phyloP scores from a whole-genome alignment of 805 yeast species.

The Metschnikowia lochheadii region DNA sequence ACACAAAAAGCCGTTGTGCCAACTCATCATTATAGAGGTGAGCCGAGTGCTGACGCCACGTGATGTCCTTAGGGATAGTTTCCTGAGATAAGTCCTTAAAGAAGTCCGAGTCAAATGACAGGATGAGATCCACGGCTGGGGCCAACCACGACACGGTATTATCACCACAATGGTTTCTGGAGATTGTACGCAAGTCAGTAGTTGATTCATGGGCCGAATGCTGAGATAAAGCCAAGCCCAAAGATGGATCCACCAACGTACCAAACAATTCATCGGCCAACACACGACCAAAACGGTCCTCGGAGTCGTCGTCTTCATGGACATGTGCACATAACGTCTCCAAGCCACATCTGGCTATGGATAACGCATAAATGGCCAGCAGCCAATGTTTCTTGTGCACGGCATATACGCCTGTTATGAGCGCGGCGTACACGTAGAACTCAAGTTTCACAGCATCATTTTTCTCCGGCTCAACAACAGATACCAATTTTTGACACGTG shows the following conservation, averaged over 20 bases:
- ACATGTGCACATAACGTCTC: constrained; percentile 40
- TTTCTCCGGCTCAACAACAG: constrained; percentile 36
- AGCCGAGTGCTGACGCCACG: constrained; percentile 59
- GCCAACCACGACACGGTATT: constrained; percentile 28
- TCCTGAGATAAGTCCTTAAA: constrained; percentile 28
- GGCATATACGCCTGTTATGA: constrained; percentile 50
- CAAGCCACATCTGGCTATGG: constrained; percentile 60
- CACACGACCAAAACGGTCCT: constrained; percentile 25
- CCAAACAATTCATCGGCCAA: constrained; percentile 55
- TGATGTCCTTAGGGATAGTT: constrained; percentile 29
- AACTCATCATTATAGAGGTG: constrained; percentile 65
- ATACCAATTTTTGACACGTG: constrained; percentile 41
- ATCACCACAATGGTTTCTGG: constrained; percentile 42
- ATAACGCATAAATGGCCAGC: constrained; percentile 46
- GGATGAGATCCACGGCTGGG: constrained; percentile 39
- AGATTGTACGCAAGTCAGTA: constrained; percentile 47
- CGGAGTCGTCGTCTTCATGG: not conserved
- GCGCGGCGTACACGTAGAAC: constrained; percentile 37
- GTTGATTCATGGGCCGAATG: constrained; percentile 17
- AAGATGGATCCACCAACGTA: constrained; percentile 60
- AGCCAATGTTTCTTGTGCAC: constrained; percentile 55
- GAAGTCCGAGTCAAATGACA: constrained; percentile 32
- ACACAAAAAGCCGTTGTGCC: constrained; percentile 52
- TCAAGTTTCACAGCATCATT: constrained; percentile 28
- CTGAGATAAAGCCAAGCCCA: constrained; percentile 51